Conservation (phyloP, 768 basidiomycete genomes). For the Cyclocybe aegerita region DNA sequence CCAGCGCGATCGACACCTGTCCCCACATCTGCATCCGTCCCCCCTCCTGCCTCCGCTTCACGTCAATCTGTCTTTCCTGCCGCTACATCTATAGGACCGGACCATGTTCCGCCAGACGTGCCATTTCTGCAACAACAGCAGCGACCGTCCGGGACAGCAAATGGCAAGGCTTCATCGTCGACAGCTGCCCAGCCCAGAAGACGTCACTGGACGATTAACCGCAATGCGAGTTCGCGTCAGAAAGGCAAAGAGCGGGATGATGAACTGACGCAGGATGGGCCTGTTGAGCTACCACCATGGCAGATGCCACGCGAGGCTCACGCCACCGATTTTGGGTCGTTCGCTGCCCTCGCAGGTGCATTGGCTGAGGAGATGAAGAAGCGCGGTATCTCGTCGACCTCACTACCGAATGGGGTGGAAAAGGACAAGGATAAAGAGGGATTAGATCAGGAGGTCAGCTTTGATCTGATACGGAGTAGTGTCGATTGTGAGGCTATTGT, state of each 20-base stretch:
- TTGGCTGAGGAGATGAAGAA: conserved; percentile 43
- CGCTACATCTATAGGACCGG: conserved; percentile 23
- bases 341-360: conserved; percentile 50
- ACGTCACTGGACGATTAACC: conserved; percentile 62
- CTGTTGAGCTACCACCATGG: conserved; percentile 36
- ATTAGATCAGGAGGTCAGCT: conserved; percentile 31
- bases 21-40: conserved; percentile 14
- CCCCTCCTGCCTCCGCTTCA: conserved; percentile 6
- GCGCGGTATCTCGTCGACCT: conserved; percentile 2
- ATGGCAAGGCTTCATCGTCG: conserved; percentile 3
- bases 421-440: conserved; percentile 14
- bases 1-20: conserved; percentile 23
- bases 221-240: conserved; percentile 46
- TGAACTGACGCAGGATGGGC: conserved; percentile 23
- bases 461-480: conserved; percentile 36
- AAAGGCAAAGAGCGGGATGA: conserved; percentile 55
- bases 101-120: conserved; percentile 19
- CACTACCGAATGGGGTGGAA: background rate
- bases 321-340: conserved; percentile 61
- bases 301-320: conserved; percentile 52
- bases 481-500: conserved; percentile 30
- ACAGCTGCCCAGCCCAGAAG: conserved; percentile 35
- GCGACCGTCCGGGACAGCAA: background rate
- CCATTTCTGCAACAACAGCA: conserved; percentile 15
- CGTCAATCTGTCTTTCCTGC: conserved; percentile 18